These are phyloP conservation scores for Albifimbria verrucaria DNA, from an alignment of 2,329 filamentous ascomycete species.

Conservation along the genomic window DNA sequence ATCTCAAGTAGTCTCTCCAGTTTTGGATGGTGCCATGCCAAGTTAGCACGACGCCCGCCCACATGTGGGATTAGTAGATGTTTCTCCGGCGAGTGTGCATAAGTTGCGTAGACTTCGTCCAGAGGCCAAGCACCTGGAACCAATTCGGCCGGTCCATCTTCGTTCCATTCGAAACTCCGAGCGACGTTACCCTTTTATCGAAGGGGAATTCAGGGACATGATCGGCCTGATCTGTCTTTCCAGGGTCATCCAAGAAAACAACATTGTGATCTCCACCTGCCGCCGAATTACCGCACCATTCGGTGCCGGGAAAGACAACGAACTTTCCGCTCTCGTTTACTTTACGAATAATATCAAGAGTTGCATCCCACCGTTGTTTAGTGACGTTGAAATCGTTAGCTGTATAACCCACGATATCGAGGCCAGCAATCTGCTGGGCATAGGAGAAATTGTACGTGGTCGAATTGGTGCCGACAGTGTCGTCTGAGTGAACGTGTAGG, in stretches of 20 bases:
- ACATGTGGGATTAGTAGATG: slow-evolving; percentile 33
- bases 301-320: slow-evolving; percentile 28
- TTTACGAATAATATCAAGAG: slow-evolving; percentile 18
- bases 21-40: slow-evolving; percentile 31
- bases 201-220: slow-evolving; percentile 22
- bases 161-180: slow-evolving; percentile 33
- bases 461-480: slow-evolving; percentile 32
- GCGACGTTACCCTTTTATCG: slow-evolving; percentile 29
- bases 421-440: slow-evolving; percentile 28
- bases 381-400: slow-evolving; percentile 37
- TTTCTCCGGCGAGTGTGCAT: slow-evolving; percentile 24
- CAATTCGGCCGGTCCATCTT: slow-evolving; percentile 27
- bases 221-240: background rate
- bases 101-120: slow-evolving; percentile 33
- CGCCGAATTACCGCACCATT: slow-evolving; percentile 32
- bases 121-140: slow-evolving; percentile 30
- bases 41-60: slow-evolving; percentile 28
- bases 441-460: slow-evolving; percentile 34
- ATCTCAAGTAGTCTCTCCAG: slow-evolving; percentile 32
- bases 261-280: slow-evolving; percentile 32
- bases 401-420: slow-evolving; percentile 33
- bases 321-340: slow-evolving; percentile 20
- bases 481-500: slow-evolving; percentile 33
- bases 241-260: slow-evolving; percentile 29
- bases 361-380: slow-evolving; percentile 24